Percentiles rank a stretch among this genome's conserved stretches.
These are phyloP conservation scores for Boletus reticulatus DNA, from an alignment of 768 basidiomycete species.

Conservation along the genomic window DNA sequence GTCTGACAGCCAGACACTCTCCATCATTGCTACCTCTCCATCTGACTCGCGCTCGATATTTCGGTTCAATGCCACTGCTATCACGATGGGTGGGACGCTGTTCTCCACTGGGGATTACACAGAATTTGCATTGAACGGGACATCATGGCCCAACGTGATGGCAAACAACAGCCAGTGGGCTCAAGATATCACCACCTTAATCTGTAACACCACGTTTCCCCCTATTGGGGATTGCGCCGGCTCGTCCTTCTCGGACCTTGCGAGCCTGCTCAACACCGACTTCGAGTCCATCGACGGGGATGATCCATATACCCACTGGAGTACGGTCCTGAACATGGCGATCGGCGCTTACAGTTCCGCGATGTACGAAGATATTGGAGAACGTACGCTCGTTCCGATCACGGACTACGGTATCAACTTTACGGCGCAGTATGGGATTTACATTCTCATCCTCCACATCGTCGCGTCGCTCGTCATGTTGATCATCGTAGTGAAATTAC, in stretches of 20 bases:
- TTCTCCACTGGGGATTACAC: slow-evolving; percentile 4
- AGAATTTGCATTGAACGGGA: slow-evolving; percentile 14
- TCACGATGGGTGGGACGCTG: slow-evolving; percentile 7
- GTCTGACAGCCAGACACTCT: slow-evolving; percentile 8
- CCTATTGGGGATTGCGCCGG: not conserved
- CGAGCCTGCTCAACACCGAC: not conserved
- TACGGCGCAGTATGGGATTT: not conserved
- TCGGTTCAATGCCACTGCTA: slow-evolving; percentile 10
- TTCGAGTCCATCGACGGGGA: not conserved
- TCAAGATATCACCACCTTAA: slow-evolving; percentile 14
- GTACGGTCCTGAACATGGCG: slow-evolving; percentile 2
- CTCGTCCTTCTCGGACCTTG: slow-evolving; percentile 6
- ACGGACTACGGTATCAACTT: not conserved
- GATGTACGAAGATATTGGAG: not conserved
- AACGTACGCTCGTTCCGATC: not conserved
- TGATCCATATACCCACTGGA: not conserved
- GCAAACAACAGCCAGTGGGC: slow-evolving; percentile 9
- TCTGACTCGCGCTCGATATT: not conserved
- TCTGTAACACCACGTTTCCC: slow-evolving; percentile 7
- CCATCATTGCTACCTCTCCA: not conserved
- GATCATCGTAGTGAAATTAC: slow-evolving; percentile 4
- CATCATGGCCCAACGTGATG: slow-evolving; percentile 12
- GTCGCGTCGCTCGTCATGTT: slow-evolving; percentile 9
- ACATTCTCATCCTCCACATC: slow-evolving; percentile 11
- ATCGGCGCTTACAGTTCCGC: slow-evolving; percentile 10